These are phyloP conservation scores for Aspergillus sojae DNA, from an alignment of 2,329 filamentous ascomycete genomes.

Conservation along the genomic window DNA sequence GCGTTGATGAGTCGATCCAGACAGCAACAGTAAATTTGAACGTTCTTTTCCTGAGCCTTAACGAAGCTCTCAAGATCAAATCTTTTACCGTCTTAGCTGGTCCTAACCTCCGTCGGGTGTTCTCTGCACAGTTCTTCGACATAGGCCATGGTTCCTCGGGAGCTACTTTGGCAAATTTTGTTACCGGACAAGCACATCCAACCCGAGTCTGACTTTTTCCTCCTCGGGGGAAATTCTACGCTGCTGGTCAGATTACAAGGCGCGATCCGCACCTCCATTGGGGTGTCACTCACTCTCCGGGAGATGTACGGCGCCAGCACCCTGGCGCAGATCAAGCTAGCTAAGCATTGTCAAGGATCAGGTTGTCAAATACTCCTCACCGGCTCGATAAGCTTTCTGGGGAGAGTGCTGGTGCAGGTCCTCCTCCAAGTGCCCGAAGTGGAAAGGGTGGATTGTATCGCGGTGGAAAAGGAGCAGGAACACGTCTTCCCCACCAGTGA, in stretches of 20 bases:
- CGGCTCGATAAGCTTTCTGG: slow-evolving; percentile 4
- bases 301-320: slow-evolving; percentile 10
- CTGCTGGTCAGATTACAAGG: slow-evolving; percentile 33
- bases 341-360: not conserved
- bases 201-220: slow-evolving; percentile 34
- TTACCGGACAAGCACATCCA: slow-evolving; percentile 8
- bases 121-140: no score
- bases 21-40: no score
- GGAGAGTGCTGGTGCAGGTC: not conserved
- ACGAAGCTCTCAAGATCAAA: no score
- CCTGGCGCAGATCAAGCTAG: not conserved
- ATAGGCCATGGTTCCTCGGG: no score
- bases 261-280: slow-evolving; percentile 26
- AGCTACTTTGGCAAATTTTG: slow-evolving; percentile 24
- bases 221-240: slow-evolving; percentile 40
- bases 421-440: not conserved
- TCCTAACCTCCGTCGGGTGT: no score
- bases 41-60: no score
- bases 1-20: no score
- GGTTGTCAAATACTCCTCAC: slow-evolving; percentile 4
- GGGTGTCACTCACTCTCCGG: slow-evolving; percentile 4
- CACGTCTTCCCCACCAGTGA: not conserved
- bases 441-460: slow-evolving; percentile 3
- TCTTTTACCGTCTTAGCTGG: no score
- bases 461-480: slow-evolving; percentile 1